Evolutionary conservation across 2,329 filamentous ascomycete genomes (phyloP).

Genomic region (Pyrenophora graminea): DNA sequence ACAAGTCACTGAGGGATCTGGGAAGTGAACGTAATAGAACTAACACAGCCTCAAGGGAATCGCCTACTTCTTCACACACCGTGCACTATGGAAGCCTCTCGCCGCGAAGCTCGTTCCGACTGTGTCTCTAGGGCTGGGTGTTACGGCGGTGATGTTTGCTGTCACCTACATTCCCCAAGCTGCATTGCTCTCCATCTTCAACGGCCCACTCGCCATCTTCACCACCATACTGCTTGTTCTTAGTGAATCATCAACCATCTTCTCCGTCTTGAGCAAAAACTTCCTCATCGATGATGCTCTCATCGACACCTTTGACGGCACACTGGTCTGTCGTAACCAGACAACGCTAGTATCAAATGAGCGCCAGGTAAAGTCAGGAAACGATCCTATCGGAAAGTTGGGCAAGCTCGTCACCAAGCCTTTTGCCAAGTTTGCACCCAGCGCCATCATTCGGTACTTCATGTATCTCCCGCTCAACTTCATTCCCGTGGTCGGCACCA

Average conservation of each 20-base stretch:
- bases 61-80: constrained; percentile 62
- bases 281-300: constrained; percentile 82
- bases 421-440: constrained; percentile 57
- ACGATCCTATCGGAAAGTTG: constrained; percentile 59
- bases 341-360: constrained; percentile 72
- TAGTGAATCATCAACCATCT: constrained; percentile 56
- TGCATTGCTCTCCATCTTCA: constrained; percentile 79
- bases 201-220: constrained; percentile 78
- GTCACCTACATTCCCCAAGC: constrained; percentile 87
- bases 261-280: constrained; percentile 63
- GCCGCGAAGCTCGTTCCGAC: constrained; percentile 63
- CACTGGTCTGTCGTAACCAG: constrained; percentile 59
- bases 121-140: constrained; percentile 69
- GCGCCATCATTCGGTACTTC: constrained; percentile 73
- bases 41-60: constrained; percentile 56
- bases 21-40: background rate
- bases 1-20: background rate
- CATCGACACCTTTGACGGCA: constrained; percentile 85
- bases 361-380: constrained; percentile 66
- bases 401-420: constrained; percentile 62
- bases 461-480: constrained; percentile 92
- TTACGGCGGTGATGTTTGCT: constrained; percentile 81
- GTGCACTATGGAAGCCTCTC: constrained; percentile 63
- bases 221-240: constrained; percentile 70
- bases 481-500: constrained; percentile 84